Conservation (phyloP, 2,329 filamentous ascomycete species). For the Cadophora sp. region DNA sequence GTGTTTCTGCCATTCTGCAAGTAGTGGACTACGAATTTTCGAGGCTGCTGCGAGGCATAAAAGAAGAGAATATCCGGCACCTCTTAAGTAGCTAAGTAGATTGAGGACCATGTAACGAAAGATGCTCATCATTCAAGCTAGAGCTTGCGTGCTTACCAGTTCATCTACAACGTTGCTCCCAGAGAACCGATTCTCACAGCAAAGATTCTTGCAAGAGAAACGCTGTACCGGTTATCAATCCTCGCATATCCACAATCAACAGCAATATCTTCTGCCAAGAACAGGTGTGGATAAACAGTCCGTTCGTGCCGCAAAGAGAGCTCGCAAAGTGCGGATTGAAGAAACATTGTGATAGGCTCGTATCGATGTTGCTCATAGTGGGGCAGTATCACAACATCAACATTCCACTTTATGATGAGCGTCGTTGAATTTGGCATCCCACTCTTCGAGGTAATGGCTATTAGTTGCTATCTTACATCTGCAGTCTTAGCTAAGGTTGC, state of each 20-base stretch:
- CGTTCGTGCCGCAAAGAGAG: not conserved
- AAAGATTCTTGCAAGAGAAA: not conserved
- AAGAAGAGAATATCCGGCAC: not conserved
- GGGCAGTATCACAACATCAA: constrained; percentile 15
- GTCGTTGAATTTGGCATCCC: not conserved
- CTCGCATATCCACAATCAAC: not conserved
- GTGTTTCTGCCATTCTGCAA: not conserved
- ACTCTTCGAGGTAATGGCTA: not conserved
- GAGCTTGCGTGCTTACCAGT: not conserved
- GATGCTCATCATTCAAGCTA: not conserved
- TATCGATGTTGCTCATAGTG: constrained; percentile 5
- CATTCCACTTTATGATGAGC: not conserved
- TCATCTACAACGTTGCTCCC: not conserved
- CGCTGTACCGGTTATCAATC: not conserved
- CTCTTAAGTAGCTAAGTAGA: not conserved
- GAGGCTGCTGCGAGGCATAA: not conserved
- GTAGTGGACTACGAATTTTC: not conserved
- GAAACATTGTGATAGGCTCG: constrained; percentile 11
- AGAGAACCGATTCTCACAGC: not conserved
- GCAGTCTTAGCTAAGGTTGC: not conserved
- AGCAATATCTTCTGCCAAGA: not conserved
- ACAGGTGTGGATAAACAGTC: not conserved
- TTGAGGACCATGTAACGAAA: not conserved
- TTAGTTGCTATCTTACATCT: not conserved
- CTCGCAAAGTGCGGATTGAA: not conserved